Conservation (phyloP, 2,329 filamentous ascomycete genomes). For the Claviceps humidiphila region DNA sequence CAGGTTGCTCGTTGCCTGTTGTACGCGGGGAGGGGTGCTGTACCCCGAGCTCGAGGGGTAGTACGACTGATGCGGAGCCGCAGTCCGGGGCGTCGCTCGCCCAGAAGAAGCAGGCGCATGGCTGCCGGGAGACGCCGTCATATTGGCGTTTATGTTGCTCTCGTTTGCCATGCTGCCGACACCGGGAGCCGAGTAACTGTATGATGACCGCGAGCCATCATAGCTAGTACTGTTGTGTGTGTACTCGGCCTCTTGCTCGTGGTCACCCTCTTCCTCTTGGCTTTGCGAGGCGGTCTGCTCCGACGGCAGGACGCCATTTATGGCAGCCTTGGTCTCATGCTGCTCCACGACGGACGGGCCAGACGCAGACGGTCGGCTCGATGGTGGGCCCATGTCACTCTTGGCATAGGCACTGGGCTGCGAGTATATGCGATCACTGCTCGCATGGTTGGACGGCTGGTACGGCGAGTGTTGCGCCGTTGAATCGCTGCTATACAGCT, state of each 20-base stretch:
- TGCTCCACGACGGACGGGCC: constrained; percentile 50
- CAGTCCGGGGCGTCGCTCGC: constrained; percentile 72
- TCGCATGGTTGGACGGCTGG: constrained; percentile 44
- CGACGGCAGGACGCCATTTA: constrained; percentile 52
- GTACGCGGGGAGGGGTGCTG: constrained; percentile 62
- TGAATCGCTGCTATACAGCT: constrained; percentile 64
- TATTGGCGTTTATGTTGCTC: constrained; percentile 68
- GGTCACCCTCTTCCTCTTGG: constrained; percentile 56
- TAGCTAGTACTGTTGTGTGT: constrained; percentile 71
- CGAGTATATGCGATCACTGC: constrained; percentile 53
- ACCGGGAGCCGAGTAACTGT: constrained; percentile 62
- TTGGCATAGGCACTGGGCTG: constrained; percentile 62
- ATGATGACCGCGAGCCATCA: constrained; percentile 56
- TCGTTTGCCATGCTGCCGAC: constrained; percentile 57
- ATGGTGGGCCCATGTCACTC: constrained; percentile 77
- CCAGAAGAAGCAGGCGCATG: constrained; percentile 73
- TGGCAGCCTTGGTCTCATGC: constrained; percentile 48
- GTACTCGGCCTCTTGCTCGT: constrained; percentile 72
- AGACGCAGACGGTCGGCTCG: constrained; percentile 43
- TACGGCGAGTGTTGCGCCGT: constrained; percentile 61
- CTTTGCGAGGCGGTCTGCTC: constrained; percentile 34
- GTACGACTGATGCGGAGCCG: constrained; percentile 56
- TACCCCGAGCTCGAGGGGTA: constrained; percentile 60
- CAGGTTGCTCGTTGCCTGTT: constrained; percentile 61
- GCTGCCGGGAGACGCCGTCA: constrained; percentile 62